Evolutionary conservation across 257 asterid genomes (phyloP).

Genomic region (Linderniella brevidens): DNA sequence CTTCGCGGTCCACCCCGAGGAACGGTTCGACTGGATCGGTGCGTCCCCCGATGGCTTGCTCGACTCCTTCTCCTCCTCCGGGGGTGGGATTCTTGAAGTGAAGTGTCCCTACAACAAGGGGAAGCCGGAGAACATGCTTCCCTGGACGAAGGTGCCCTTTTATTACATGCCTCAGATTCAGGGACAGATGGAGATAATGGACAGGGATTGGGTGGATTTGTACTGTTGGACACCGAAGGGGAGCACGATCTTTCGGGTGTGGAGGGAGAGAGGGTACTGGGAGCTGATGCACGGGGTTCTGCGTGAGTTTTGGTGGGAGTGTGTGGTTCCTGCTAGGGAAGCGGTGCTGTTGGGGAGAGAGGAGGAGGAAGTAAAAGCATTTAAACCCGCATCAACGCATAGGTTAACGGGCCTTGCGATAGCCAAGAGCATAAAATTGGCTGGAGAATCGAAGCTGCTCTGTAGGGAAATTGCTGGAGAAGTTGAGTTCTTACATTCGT

Average conservation of each 20-base stretch:
- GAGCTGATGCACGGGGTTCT: slow-evolving; percentile 47
- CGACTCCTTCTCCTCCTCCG: slow-evolving; percentile 35
- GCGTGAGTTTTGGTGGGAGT: slow-evolving; percentile 93
- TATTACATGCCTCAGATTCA: slow-evolving; percentile 98
- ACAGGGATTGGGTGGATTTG: slow-evolving; percentile 81
- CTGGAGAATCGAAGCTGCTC: slow-evolving; percentile 52
- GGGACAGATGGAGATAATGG: slow-evolving; percentile 97
- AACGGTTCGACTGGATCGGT: slow-evolving; percentile 58
- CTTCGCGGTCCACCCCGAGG: slow-evolving; percentile 64
- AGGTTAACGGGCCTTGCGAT: slow-evolving; percentile 55
- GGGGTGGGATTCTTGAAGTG: slow-evolving; percentile 83
- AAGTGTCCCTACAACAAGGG: slow-evolving; percentile 94
- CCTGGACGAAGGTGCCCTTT: slow-evolving; percentile 68
- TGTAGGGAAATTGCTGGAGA: slow-evolving; percentile 85
- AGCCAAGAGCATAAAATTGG: slow-evolving; percentile 58
- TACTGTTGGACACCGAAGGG: slow-evolving; percentile 96
- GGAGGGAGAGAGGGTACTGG: slow-evolving; percentile 70
- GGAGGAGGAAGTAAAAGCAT: slow-evolving; percentile 59
- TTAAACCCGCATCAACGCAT: slow-evolving; percentile 57
- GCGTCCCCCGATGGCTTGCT: slow-evolving; percentile 94
- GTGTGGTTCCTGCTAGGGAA: slow-evolving; percentile 78
- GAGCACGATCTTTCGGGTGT: slow-evolving; percentile 63
- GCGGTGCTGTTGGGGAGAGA: slow-evolving; percentile 41
- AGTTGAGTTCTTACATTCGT: slow-evolving; percentile 32
- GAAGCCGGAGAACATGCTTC: slow-evolving; percentile 63